Evolutionary conservation across 2,329 filamentous ascomycete genomes (phyloP).

Genomic region (Macrophomina tecta): DNA sequence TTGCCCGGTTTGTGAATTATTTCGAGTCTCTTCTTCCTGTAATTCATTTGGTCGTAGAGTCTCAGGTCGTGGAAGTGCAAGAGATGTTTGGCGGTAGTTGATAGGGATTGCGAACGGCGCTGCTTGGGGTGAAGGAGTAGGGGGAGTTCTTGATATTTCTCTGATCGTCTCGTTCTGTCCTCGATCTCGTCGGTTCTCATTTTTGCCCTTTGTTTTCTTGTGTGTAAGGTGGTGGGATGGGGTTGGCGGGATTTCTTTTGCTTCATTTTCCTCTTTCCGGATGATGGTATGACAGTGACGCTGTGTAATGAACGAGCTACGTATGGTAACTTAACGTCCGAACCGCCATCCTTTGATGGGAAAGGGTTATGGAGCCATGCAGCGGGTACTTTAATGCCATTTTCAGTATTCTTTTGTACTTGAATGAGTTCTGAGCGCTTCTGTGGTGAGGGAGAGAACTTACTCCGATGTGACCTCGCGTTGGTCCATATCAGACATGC

Average conservation of each 20-base stretch:
- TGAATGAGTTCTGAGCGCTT: not conserved
- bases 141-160: not conserved
- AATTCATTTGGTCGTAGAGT: not conserved
- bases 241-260: not conserved
- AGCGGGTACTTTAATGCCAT: slow-evolving; percentile 10
- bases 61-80: not conserved
- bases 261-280: not conserved
- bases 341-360: not conserved
- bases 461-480: no score
- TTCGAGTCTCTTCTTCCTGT: not conserved
- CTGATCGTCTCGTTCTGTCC: not conserved
- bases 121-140: not conserved
- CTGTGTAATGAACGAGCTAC: slow-evolving; percentile 26
- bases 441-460: no score
- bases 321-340: slow-evolving; percentile 7
- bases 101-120: not conserved
- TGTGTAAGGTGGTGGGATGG: not conserved
- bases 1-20: slow-evolving; percentile 1
- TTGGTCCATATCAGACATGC: no score
- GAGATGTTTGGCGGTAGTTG: not conserved
- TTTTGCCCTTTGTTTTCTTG: not conserved
- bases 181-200: not conserved
- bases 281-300: slow-evolving; percentile 18
- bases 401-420: slow-evolving; percentile 1
- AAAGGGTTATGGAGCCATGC: not conserved